A percentile compares a stretch with the other conserved stretches of the same genome.
Evolutionary conservation across 1,284 basidiomycete genomes (phyloP).

Genomic region (Austropuccinia psidii): DNA sequence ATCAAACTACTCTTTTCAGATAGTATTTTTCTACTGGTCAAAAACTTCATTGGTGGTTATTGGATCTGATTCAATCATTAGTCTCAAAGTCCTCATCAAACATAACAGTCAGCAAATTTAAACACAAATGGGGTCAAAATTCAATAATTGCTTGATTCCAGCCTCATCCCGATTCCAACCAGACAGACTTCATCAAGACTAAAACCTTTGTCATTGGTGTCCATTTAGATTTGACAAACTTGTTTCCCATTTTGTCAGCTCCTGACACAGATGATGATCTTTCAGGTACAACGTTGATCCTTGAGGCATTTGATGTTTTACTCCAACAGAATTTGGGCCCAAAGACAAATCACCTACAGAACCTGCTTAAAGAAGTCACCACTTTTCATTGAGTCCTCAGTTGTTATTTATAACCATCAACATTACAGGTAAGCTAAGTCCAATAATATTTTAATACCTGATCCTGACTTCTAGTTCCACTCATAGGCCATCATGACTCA

Average conservation of each 20-base stretch:
- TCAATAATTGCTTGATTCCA: slow-evolving; percentile 63
- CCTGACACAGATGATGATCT: slow-evolving; percentile 74
- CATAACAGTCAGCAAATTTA: slow-evolving; percentile 69
- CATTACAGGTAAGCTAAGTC: no score
- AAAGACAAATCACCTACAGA: slow-evolving; percentile 59
- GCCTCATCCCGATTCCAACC: slow-evolving; percentile 37
- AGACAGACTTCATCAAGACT: slow-evolving; percentile 38
- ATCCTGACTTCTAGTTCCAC: no score
- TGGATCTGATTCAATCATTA: slow-evolving; percentile 63
- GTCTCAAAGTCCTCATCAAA: slow-evolving; percentile 47
- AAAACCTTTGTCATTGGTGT: slow-evolving; percentile 48
- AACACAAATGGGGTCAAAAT: slow-evolving; percentile 86
- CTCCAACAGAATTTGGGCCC: slow-evolving; percentile 60
- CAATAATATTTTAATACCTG: no score
- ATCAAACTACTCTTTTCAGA: slow-evolving; percentile 53
- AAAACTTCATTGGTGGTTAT: slow-evolving; percentile 69
- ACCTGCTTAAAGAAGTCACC: no score
- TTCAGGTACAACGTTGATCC: slow-evolving; percentile 81
- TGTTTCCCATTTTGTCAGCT: slow-evolving; percentile 69
- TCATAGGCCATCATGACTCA: no score
- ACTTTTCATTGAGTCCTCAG: no score
- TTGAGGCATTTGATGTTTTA: slow-evolving; percentile 79
- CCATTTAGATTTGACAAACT: slow-evolving; percentile 48
- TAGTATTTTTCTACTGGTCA: slow-evolving; percentile 62
- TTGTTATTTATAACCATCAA: no score